These are phyloP conservation scores for Phytopythium mirpurense DNA, from an alignment of 352 stramenopile genomes.

Conservation along the genomic window DNA sequence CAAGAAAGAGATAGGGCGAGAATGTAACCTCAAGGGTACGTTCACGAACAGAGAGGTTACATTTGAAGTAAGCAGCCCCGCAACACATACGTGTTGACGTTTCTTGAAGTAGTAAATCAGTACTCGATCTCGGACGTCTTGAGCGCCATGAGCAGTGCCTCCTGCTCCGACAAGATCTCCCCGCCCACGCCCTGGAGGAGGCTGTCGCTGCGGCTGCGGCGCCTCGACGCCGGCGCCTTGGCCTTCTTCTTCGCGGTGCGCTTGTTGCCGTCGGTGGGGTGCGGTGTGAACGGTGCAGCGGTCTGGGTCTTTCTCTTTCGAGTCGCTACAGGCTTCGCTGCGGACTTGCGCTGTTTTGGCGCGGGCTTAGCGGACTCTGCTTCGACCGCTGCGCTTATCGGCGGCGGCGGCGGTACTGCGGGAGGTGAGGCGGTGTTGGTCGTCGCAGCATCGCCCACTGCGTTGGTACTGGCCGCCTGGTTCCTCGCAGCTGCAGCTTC, in stretches of 20 bases:
- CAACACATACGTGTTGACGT: too few species aligned
- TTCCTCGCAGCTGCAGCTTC: background rate
- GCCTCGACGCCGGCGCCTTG: background rate
- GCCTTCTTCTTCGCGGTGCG: background rate
- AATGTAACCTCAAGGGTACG: too few species aligned
- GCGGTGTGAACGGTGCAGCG: background rate
- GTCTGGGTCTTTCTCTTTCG: background rate
- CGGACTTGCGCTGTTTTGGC: background rate
- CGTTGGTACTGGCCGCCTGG: background rate
- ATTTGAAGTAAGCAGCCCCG: too few species aligned
- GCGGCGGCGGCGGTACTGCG: background rate
- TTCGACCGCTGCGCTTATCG: background rate
- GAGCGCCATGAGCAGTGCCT: constrained; percentile 30
- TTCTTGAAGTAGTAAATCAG: too few species aligned
- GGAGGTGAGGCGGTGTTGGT: too few species aligned
- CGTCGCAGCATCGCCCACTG: background rate
- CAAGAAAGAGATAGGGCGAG: too few species aligned
- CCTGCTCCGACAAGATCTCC: constrained; percentile 23
- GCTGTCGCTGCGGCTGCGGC: constrained; percentile 1
- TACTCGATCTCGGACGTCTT: constrained; percentile 39
- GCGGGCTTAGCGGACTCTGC: background rate
- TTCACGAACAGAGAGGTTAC: too few species aligned
- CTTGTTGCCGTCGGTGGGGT: background rate
- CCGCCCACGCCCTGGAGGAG: constrained; percentile 6
- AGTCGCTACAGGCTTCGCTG: background rate